A percentile compares a stretch with the other conserved stretches of the same genome.
These are phyloP conservation scores for Zostera marina DNA, from an alignment of 116 monocot genomes.

Conservation along the genomic window DNA sequence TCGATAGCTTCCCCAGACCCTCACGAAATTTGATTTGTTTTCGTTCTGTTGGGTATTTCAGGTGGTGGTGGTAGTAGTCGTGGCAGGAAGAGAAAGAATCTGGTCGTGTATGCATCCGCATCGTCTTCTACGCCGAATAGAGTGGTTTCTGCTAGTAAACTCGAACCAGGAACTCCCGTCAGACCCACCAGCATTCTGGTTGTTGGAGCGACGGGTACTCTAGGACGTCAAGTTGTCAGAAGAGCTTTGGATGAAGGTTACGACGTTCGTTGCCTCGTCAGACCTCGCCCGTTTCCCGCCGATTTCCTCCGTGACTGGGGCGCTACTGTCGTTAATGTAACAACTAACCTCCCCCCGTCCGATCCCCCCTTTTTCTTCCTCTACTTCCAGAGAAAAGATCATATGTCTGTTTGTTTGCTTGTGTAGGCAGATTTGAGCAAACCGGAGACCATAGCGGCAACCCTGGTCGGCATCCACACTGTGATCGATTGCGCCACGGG, in stretches of 20 bases:
- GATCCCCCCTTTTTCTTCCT: neutral
- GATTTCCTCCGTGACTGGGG: constrained; percentile 98
- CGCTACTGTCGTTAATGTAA: constrained; percentile 90
- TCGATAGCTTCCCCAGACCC: too few species aligned
- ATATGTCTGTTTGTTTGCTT: neutral
- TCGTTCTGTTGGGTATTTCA: neutral
- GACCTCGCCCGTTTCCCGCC: constrained; percentile 92
- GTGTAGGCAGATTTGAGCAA: constrained; percentile 76
- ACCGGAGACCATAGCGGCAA: constrained; percentile 91
- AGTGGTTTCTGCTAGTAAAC: constrained; percentile 28
- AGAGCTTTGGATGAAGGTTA: constrained; percentile 93
- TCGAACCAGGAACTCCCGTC: constrained; percentile 78
- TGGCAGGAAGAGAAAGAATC: neutral
- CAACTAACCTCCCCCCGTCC: neutral
- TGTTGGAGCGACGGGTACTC: constrained; percentile 89
- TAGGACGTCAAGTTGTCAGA: constrained; percentile 86
- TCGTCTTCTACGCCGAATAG: constrained; percentile 25
- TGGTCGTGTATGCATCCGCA: neutral
- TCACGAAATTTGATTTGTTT: neutral
- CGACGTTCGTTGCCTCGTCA: constrained; percentile 95
- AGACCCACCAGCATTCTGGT: constrained; percentile 78
- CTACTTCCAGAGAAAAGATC: too few species aligned
- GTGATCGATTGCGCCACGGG: constrained; percentile 95
- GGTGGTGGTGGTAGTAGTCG: neutral
- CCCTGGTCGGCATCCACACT: constrained; percentile 84